Evolutionary conservation across 2,329 filamentous ascomycete species (phyloP).

Genomic region (Venturiaceae sp.): DNA sequence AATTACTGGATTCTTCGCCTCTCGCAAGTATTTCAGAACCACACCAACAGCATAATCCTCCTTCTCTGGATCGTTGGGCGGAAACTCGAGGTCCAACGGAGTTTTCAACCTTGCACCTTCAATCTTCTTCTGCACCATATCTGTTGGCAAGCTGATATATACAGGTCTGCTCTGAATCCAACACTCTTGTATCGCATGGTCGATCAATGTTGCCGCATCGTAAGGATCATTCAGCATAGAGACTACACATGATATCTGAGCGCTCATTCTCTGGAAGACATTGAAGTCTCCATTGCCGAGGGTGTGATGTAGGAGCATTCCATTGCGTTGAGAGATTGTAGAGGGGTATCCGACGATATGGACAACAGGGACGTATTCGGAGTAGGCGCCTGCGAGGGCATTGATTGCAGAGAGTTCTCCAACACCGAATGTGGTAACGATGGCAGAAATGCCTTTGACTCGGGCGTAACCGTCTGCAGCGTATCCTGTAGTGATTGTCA

Average conservation of each 20-base stretch:
- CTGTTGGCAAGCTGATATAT: slow-evolving; percentile 74
- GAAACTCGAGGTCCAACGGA: slow-evolving; percentile 56
- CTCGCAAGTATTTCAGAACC: slow-evolving; percentile 61
- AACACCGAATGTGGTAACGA: slow-evolving; percentile 38
- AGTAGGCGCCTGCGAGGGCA: slow-evolving; percentile 36
- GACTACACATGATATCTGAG: slow-evolving; percentile 59
- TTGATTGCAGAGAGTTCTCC: slow-evolving; percentile 39
- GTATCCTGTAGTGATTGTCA: slow-evolving; percentile 25
- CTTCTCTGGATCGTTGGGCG: slow-evolving; percentile 56
- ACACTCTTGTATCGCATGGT: slow-evolving; percentile 66
- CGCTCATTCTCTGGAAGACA: slow-evolving; percentile 72
- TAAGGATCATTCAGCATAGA: slow-evolving; percentile 60
- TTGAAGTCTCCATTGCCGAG: slow-evolving; percentile 59
- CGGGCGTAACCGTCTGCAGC: slow-evolving; percentile 37
- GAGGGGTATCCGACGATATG: slow-evolving; percentile 38
- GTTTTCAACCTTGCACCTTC: slow-evolving; percentile 63
- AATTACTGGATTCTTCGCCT: slow-evolving; percentile 65
- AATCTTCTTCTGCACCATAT: slow-evolving; percentile 68
- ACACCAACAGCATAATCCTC: slow-evolving; percentile 80
- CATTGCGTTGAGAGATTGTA: slow-evolving; percentile 28
- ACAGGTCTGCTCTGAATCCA: slow-evolving; percentile 67
- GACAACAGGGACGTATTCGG: slow-evolving; percentile 36
- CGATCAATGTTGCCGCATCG: slow-evolving; percentile 66
- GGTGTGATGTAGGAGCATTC: slow-evolving; percentile 36
- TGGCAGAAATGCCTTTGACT: slow-evolving; percentile 34